Base-by-base conservation (phyloP, 2,329 filamentous ascomycete species). In the Lachnellula arida region DNA sequence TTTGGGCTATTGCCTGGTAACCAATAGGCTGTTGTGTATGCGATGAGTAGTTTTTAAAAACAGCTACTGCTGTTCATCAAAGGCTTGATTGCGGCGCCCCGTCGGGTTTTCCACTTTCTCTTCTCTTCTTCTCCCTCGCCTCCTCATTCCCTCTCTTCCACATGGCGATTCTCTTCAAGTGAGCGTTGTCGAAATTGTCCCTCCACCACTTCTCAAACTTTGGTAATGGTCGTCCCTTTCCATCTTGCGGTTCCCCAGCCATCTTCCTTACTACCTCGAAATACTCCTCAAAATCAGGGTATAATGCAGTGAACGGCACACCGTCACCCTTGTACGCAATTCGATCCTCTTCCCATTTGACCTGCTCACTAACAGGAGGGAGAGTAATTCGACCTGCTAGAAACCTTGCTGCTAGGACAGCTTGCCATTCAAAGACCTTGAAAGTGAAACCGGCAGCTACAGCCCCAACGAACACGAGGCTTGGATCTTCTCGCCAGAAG, bases 401-500 rank as follows among this genome's bases (percentile, higher is more conserved):
- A 2, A 85, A 68, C 0, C 84, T 73, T 1, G 84, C 84, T 0
- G 79, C 81, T 1, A 81, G 75, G 0, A 87, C 83, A 6, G 83
- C 82, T 64, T 87, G 84, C 81, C 82, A 87, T 70, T 87, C 85
- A 54, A 86, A 87, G 32, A 87, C 77, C 65, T 84, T 86, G 71
- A 88, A 88, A 0, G 85, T 88, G 28, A 88, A 69, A 0, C 80
- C 81, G 0, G 79, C 78, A 1, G 73, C 72, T 55, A 79, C 81
- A 4, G 82, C 83, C 25, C 82, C 83, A 2, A 85, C 73, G 62
- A 85, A 86, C 2, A 79, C 69, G 9, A 85, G 70, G 0, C 75
- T 79, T 0, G 81, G 78, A 59, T 86, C 82, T 17, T 75, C 62
- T 35, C 72, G 73, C 66, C 76, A 82, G 6, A 85, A 78, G 0